These are phyloP conservation scores for Sporisorium exsertum DNA, from an alignment of 1,284 basidiomycete genomes.

Conservation along the genomic window DNA sequence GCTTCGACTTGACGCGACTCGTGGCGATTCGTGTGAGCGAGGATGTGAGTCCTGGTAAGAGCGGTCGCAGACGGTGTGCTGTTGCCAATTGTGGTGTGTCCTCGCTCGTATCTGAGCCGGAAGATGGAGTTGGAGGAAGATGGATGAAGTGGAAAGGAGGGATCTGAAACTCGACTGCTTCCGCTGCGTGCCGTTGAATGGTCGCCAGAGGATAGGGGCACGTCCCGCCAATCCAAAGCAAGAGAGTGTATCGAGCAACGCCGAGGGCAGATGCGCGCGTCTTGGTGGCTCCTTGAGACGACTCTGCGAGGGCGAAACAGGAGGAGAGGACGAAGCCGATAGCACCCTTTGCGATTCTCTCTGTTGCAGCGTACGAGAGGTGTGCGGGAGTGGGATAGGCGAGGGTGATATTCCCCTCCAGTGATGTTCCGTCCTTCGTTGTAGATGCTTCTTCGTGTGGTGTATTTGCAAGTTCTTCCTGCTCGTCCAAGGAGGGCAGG, in stretches of 20 bases:
- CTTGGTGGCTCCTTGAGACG: constrained; percentile 8
- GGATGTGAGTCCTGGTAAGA: constrained; percentile 39
- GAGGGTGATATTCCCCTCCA: neutral
- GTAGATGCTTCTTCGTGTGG: neutral
- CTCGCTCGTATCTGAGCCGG: neutral
- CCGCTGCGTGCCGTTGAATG: neutral
- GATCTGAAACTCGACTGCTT: neutral
- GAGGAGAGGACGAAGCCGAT: constrained; percentile 41
- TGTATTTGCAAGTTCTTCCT: neutral
- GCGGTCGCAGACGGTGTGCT: constrained; percentile 23
- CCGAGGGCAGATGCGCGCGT: constrained; percentile 9
- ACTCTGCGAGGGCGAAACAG: constrained; percentile 27
- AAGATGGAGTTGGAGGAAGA: neutral
- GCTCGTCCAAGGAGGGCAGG: constrained; percentile 55
- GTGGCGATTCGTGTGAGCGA: constrained; percentile 40
- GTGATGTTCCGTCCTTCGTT: neutral
- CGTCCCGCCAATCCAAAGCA: constrained; percentile 40
- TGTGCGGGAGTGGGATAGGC: constrained; percentile 26
- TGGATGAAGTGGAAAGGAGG: constrained; percentile 4
- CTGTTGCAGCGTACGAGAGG: constrained; percentile 16
- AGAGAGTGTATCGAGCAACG: constrained; percentile 17
- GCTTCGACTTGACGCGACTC: constrained; percentile 23
- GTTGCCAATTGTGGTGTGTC: neutral
- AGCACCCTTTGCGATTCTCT: constrained; percentile 37
- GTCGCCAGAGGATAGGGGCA: constrained; percentile 6